Conservation (phyloP, 495 filamentous ascomycete genomes). For the Talaromyces thailandensis region DNA sequence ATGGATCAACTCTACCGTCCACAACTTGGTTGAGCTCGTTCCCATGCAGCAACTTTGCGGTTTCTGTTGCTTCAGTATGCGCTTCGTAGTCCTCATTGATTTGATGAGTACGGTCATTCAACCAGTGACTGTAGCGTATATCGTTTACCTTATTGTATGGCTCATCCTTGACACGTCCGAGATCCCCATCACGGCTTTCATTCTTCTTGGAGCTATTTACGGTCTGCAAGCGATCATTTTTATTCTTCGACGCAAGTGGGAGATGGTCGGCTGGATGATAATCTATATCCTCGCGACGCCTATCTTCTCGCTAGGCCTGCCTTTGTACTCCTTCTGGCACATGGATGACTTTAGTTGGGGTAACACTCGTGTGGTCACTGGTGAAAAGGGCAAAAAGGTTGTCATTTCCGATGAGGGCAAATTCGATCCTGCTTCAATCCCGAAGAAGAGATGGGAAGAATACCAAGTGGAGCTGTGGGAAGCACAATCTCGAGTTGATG, state of each 20-base stretch:
- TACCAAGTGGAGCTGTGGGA: slow-evolving; percentile 95
- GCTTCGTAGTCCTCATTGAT: slow-evolving; percentile 94
- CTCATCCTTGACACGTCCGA: slow-evolving; percentile 48
- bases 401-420: slow-evolving; percentile 97
- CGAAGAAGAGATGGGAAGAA: slow-evolving; percentile 97
- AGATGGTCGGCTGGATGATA: slow-evolving; percentile 99
- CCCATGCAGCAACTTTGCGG: slow-evolving; percentile 89
- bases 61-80: slow-evolving; percentile 99
- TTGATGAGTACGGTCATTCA: slow-evolving; percentile 85
- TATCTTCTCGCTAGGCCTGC: slow-evolving; percentile 83
- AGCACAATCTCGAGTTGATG: slow-evolving; percentile 74
- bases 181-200: slow-evolving; percentile 75
- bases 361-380: slow-evolving; percentile 94
- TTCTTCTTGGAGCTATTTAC: slow-evolving; percentile 89
- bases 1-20: slow-evolving; percentile 99
- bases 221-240: slow-evolving; percentile 97
- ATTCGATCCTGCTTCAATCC: slow-evolving; percentile 88
- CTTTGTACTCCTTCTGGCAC: slow-evolving; percentile 96
- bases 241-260: slow-evolving; percentile 91
- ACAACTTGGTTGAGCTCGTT: slow-evolving; percentile 95
- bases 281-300: slow-evolving; percentile 90
- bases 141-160: slow-evolving; percentile 78
- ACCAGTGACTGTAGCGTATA: slow-evolving; percentile 86
- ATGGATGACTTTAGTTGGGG: slow-evolving; percentile 99
- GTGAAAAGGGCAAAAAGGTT: slow-evolving; percentile 85